Evolutionary conservation across 2,329 filamentous ascomycete species (phyloP).

Genomic region (Trichoderma guizhouense): DNA sequence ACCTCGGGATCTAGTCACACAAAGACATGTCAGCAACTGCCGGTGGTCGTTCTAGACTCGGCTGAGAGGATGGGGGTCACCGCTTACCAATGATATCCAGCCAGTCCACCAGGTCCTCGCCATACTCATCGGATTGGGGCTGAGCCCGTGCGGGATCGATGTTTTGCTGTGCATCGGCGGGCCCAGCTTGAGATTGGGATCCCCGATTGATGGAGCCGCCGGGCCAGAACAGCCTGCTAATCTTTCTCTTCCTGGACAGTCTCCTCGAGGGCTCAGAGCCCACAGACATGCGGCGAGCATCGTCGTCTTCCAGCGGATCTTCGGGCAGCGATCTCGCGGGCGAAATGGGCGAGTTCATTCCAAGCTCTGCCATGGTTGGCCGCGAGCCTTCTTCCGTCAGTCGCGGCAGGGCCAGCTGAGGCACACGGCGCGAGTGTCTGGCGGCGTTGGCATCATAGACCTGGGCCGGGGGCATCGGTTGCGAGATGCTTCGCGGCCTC

Average conservation of each 20-base stretch:
- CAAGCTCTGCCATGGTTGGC: conserved; percentile 36
- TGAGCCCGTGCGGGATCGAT: background rate
- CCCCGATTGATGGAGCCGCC: conserved; percentile 20
- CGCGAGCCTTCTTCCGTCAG: conserved; percentile 39
- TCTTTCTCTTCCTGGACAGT: conserved; percentile 23
- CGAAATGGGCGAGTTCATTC: conserved; percentile 25
- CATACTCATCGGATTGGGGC: conserved; percentile 33
- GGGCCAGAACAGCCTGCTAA: conserved; percentile 31
- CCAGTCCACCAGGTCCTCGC: conserved; percentile 39
- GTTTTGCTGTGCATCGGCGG: background rate
- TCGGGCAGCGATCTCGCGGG: conserved; percentile 29
- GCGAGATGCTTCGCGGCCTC: conserved; percentile 37
- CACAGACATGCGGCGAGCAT: background rate
- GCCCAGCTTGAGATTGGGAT: background rate
- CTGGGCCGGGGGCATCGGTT: conserved; percentile 27
- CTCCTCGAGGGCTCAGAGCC: conserved; percentile 14
- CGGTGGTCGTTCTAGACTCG: background rate
- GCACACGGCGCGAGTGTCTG: conserved; percentile 31
- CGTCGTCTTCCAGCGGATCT: background rate
- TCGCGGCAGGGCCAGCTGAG: conserved; percentile 36
- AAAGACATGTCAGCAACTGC: conserved; percentile 6
- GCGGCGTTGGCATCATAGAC: conserved; percentile 23
- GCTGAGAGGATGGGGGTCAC: background rate
- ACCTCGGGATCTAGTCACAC: conserved; percentile 72
- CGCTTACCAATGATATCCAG: conserved; percentile 39